Evolutionary conservation across 2,329 filamentous ascomycete genomes (phyloP).

Genomic region (Eutypella sp.): DNA sequence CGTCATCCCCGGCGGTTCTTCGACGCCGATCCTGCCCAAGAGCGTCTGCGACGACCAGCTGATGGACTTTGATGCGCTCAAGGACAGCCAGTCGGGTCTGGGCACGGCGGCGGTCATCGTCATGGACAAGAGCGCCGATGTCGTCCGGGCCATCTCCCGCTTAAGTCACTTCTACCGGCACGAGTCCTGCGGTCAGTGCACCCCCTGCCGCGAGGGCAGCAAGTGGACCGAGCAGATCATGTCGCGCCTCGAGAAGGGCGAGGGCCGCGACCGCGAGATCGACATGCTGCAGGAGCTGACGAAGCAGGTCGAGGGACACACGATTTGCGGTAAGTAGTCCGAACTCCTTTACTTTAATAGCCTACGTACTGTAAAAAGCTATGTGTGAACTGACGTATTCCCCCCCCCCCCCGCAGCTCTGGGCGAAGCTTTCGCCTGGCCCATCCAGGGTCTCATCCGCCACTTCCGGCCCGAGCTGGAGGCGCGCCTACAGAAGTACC

Average conservation of each 20-base stretch:
- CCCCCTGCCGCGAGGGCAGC: conserved; percentile 96
- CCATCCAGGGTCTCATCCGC: conserved; percentile 93
- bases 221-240: conserved; percentile 99
- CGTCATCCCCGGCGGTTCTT: conserved; percentile 93
- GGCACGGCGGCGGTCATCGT: conserved; percentile 97
- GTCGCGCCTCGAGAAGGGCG: conserved; percentile 88
- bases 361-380: no score
- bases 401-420: no score
- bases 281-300: conserved; percentile 99
- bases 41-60: conserved; percentile 86
- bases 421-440: conserved; percentile 97
- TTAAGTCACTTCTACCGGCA: conserved; percentile 97
- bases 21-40: conserved; percentile 92
- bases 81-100: conserved; percentile 95
- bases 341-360: no score
- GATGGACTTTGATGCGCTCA: conserved; percentile 98
- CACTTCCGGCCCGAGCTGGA: conserved; percentile 97
- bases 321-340: conserved; percentile 77
- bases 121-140: conserved; percentile 97
- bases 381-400: no score
- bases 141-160: conserved; percentile 88
- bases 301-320: conserved; percentile 99
- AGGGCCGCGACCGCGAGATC: conserved; percentile 86
- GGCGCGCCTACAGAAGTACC: conserved; percentile 79
- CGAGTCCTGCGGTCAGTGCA: conserved; percentile 97